phyloP scores from a whole-genome alignment of 495 filamentous ascomycete genomes.

The Neurospora sp. region DNA sequence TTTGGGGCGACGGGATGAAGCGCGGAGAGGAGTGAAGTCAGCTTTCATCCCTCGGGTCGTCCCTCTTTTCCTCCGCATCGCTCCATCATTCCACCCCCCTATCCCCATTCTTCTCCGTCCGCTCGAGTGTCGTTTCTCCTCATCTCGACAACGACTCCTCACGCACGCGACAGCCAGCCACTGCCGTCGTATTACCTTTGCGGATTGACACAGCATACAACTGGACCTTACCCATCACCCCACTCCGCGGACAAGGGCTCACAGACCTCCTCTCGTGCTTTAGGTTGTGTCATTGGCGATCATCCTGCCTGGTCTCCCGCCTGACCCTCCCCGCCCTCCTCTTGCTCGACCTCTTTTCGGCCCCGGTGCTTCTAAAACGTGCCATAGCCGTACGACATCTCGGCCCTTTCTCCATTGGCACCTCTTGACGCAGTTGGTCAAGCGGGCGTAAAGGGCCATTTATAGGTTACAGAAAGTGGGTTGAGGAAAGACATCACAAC shows the following conservation, averaged over 20 bases:
- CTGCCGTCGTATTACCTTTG: background rate
- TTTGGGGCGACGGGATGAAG: background rate
- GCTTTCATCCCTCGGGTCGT: background rate
- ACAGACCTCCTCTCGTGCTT: slow-evolving; percentile 9
- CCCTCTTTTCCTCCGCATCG: background rate
- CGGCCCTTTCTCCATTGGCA: background rate
- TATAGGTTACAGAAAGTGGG: background rate
- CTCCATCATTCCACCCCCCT: background rate
- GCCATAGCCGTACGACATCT: background rate
- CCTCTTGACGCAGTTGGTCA: background rate
- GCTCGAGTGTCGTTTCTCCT: background rate
- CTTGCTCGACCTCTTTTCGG: background rate
- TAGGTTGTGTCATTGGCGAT: slow-evolving; percentile 12
- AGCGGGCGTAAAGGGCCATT: background rate
- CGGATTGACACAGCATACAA: background rate
- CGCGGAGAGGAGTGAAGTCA: background rate
- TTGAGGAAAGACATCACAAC: background rate
- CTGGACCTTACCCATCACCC: background rate
- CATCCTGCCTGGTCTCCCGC: slow-evolving; percentile 1
- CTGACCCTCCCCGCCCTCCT: slow-evolving; percentile 2
- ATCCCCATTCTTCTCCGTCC: background rate
- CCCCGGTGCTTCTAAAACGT: background rate
- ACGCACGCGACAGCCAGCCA: background rate
- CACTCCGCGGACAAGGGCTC: background rate
- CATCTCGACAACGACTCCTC: background rate